These are phyloP conservation scores for Sugiyamaella mastotermitis DNA, from an alignment of 805 yeast genomes.

Conservation along the genomic window DNA sequence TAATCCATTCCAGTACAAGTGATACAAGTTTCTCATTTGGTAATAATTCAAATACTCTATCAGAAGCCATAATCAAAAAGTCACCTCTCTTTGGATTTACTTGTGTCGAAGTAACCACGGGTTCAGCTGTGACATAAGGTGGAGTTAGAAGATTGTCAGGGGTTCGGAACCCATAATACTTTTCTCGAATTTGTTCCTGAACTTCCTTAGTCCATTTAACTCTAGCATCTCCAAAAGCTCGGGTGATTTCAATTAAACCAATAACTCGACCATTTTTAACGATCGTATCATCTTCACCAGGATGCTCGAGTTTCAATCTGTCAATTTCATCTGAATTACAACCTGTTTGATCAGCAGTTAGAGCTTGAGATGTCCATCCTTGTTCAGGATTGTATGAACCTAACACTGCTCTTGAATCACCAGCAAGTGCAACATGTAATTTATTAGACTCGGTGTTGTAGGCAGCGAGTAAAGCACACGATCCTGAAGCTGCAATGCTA, in stretches of 20 bases:
- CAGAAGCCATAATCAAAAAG: constrained; percentile 87
- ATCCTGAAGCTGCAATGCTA: constrained; percentile 92
- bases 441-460: constrained; percentile 70
- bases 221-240: constrained; percentile 97
- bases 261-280: constrained; percentile 82
- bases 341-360: constrained; percentile 91
- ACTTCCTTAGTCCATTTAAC: constrained; percentile 75
- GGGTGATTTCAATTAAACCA: constrained; percentile 89
- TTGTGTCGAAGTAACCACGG: constrained; percentile 78
- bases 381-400: constrained; percentile 56
- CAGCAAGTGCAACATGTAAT: constrained; percentile 88
- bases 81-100: constrained; percentile 67
- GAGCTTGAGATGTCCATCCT: constrained; percentile 80
- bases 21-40: constrained; percentile 91
- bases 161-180: constrained; percentile 68
- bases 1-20: constrained; percentile 90
- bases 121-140: constrained; percentile 96
- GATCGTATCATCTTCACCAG: constrained; percentile 72
- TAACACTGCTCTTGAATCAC: constrained; percentile 89
- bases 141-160: constrained; percentile 77
- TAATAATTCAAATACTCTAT: constrained; percentile 88
- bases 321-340: constrained; percentile 82
- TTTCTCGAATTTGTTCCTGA: constrained; percentile 66
- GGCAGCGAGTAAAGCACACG: constrained; percentile 84
- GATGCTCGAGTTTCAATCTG: constrained; percentile 80